Percentiles rank a stretch among this genome's conserved stretches.
phyloP scores from a whole-genome alignment of 768 basidiomycete genomes.

The Suillus tomentosus region DNA sequence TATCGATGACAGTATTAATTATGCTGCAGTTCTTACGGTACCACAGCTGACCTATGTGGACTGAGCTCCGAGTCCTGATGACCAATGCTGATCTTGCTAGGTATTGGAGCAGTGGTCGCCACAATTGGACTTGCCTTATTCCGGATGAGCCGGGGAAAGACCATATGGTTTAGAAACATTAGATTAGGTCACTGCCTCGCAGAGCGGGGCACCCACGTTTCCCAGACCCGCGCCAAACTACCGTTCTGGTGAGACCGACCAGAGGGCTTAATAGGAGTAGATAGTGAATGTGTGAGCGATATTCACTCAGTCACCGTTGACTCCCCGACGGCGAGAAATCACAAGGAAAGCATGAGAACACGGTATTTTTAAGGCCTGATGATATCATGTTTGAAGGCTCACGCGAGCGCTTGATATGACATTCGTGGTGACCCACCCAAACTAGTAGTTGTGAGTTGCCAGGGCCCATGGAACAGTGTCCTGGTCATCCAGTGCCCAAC shows the following conservation, averaged over 20 bases:
- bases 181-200: neutral
- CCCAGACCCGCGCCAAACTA: neutral
- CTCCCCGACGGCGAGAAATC: neutral
- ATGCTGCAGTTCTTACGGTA: neutral
- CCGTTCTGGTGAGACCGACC: no score
- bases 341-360: constrained; percentile 1
- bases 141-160: no score
- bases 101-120: constrained; percentile 11
- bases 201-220: neutral
- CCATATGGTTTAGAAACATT: neutral
- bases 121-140: constrained; percentile 5
- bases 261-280: neutral
- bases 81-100: neutral
- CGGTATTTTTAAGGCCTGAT: neutral
- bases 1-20: neutral
- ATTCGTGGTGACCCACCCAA: neutral
- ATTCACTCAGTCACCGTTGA: neutral
- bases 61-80: neutral
- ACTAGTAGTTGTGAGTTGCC: neutral
- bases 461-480: neutral
- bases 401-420: neutral
- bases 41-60: neutral
- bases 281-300: neutral
- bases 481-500: neutral
- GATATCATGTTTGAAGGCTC: neutral